Conservation (phyloP, 768 basidiomycete genomes). For the Boletus barrowsii region DNA sequence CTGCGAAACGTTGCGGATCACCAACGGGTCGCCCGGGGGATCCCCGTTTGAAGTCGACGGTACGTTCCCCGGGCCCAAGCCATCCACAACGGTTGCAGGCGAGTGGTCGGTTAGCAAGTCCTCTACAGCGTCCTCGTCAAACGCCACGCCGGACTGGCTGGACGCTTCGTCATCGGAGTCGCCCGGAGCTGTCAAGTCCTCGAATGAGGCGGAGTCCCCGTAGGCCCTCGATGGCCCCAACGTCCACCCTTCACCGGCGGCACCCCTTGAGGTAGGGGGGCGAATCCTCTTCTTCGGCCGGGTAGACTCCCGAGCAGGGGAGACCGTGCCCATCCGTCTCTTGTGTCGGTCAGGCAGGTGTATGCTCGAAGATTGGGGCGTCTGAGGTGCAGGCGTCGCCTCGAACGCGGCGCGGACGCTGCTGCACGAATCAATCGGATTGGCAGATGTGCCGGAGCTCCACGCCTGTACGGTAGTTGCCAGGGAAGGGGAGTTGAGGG, state of each 20-base stretch:
- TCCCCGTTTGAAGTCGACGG: accelerated
- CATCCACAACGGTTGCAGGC: no score
- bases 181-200: neutral
- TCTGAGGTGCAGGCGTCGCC: neutral
- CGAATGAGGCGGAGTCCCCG: neutral
- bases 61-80: neutral
- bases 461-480: no score
- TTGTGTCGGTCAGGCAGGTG: neutral
- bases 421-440: neutral
- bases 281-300: neutral
- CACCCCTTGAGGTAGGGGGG: neutral
- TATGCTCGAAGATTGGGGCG: neutral
- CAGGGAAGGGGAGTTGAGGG: no score
- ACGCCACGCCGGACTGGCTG: no score
- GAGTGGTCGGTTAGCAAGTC: neutral
- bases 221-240: neutral
- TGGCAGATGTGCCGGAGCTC: neutral
- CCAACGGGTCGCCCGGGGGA: neutral
- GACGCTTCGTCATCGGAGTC: neutral
- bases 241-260: neutral
- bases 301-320: neutral
- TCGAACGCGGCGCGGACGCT: neutral
- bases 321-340: neutral
- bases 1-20: neutral
- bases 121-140: no score